phyloP scores from a whole-genome alignment of 352 stramenopile species.

The Thalassiosira exigua region DNA sequence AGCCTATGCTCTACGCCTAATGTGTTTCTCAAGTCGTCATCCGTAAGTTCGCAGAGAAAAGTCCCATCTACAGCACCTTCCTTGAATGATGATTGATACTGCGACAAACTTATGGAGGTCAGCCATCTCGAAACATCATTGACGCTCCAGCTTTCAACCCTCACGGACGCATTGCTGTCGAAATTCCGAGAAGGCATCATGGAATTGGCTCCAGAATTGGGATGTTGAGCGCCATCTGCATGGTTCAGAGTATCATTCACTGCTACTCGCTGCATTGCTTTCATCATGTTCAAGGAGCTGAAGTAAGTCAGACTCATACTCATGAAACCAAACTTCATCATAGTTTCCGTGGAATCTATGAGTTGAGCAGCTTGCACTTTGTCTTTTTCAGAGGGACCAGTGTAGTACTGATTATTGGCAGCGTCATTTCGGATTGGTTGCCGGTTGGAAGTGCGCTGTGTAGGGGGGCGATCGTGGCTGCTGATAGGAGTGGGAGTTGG shows the following conservation, averaged over 20 bases:
- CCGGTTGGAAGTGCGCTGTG: not conserved
- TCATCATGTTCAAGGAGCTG: slow-evolving; percentile 96
- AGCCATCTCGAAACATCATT: slow-evolving; percentile 87
- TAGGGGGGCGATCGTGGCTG: slow-evolving; percentile 1
- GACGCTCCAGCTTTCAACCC: slow-evolving; percentile 83
- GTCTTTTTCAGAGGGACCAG: slow-evolving; percentile 72
- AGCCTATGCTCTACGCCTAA: slow-evolving; percentile 93
- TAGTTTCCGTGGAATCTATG: slow-evolving; percentile 95
- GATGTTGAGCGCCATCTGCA: slow-evolving; percentile 20
- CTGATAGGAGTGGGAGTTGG: not conserved
- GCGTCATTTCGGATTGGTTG: not conserved
- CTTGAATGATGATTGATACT: slow-evolving; percentile 86
- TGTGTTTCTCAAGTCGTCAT: slow-evolving; percentile 93
- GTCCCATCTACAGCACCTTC: slow-evolving; percentile 85
- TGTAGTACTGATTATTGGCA: slow-evolving; percentile 30
- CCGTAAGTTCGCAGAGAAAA: slow-evolving; percentile 87
- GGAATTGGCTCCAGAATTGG: slow-evolving; percentile 10
- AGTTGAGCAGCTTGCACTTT: slow-evolving; percentile 91
- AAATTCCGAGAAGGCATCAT: slow-evolving; percentile 5
- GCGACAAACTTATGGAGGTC: slow-evolving; percentile 77
- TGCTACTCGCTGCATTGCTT: slow-evolving; percentile 93
- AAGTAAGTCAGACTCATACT: slow-evolving; percentile 98
- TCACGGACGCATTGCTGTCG: slow-evolving; percentile 45
- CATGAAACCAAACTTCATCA: slow-evolving; percentile 99
- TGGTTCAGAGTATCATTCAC: slow-evolving; percentile 88